Base-by-base conservation (phyloP, 1,139 yeast species). In the Kurtzmaniella natalensis region DNA sequence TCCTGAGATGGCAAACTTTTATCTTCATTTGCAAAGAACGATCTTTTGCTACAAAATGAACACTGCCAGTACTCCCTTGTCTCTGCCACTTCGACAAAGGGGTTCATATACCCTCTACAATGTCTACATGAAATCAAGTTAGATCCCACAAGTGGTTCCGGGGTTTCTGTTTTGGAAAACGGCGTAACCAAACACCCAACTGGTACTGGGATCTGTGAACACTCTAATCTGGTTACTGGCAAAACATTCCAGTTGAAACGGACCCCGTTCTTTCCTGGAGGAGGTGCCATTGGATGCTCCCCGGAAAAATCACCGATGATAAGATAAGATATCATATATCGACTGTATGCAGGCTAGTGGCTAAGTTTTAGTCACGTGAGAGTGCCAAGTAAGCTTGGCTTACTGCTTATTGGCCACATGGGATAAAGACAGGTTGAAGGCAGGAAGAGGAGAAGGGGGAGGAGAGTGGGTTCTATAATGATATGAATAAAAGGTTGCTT, bases 231-330 rank as follows among this genome's bases (percentile, higher is more conserved):
- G 0, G 72, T 66, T 16, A 60, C 52, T 1, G 73, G 72, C 43
- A 77, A 68, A 2, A 72, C 60, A 47, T 76, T 72, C 81, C 81
- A 77, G 45, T 76, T 76, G 62, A 76, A 76, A 27, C 69, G 57
- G 21, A 65, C 61, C 17, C 69, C 68, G 32, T 56, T n/a, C 9
- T 31, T 13, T 13, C 9, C 6, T 9, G 10, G 16, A 13, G 10
- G 14, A 8, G 4, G 15, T n/a, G 15, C 9, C 28, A 25, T 14
- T 13, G n/a, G 21, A 19, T 7, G 7, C 21, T 19, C 21, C 9
- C n/a, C 31, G 31, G 23, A 3, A n/a, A 24, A 18, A 29, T 14
- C 13, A 20, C 24, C 20, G 25, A 20, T 11, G 23, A 16, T 18
- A 18, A 17, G 31, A 28, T 14, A 18, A 20, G 22, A 15, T 17